Base-by-base conservation (phyloP, 257 asterid species). In the Solanum boliviense region DNA sequence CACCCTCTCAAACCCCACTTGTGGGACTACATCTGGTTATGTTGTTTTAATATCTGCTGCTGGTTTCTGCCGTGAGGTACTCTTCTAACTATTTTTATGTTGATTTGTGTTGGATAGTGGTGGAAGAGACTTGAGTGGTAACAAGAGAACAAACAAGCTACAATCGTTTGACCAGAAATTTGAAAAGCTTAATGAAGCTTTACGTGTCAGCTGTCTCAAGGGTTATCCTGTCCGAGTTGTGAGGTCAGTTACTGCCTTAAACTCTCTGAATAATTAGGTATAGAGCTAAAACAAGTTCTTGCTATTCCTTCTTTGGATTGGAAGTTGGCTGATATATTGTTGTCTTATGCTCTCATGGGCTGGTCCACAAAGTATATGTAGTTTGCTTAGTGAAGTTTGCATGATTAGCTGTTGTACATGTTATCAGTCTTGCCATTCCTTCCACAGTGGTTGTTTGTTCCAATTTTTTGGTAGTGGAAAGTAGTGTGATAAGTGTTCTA, bases 141-240 rank as follows among this genome's bases (percentile, higher is more conserved):
- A 96, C 86, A 96, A 94, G 91, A 92, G 99, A 93, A 95, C 98
- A 9, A 93, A 93, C 89, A 96, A 96, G 91, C 58, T 27, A 12
- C 99, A 96, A 84, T 93, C 99, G 4, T 93, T 91, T 89, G 99
- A 95, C 89, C 99, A 96, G 94, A 91, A 70, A 79, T 96, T 96
- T 89, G 89, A 87, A 0, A 94, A 92, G 90, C 71, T 29, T 15
- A 96, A 96, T 87, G 96, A 93, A 88, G 98, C 99, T 39, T 93
- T 96, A 88, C 92, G 99, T 23, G 89, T 96, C 88, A 96, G 99
- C 88, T 96, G 99, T 91, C 90, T 87, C 48, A 90, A 92, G 67
- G 99, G 99, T 52, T 95, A 96, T 92, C 98, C 99, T 65, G 96
- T 96, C 78, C 98, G 99, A 62, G 99, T 96, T 87, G 99, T 96